These are phyloP conservation scores for Eugenia klotzschiana DNA, from an alignment of 441 rosid genomes.

Conservation along the genomic window DNA sequence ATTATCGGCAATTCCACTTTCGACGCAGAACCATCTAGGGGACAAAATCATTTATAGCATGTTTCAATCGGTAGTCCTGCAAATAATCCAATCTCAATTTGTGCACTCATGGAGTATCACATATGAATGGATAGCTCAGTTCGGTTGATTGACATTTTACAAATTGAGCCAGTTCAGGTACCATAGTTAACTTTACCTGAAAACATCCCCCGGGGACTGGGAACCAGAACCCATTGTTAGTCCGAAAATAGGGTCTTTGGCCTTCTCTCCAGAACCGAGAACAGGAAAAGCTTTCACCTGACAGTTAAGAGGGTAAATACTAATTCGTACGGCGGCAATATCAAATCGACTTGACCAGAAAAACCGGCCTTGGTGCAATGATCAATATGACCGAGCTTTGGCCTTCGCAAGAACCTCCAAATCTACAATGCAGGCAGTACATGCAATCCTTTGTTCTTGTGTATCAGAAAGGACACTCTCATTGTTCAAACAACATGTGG, in stretches of 20 bases:
- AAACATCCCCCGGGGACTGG: slow-evolving; percentile 59
- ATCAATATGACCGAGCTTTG: background rate
- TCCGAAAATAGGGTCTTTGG: slow-evolving; percentile 81
- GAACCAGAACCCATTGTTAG: slow-evolving; percentile 69
- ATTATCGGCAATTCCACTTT: slow-evolving; percentile 44
- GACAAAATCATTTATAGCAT: slow-evolving; percentile 49
- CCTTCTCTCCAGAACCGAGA: slow-evolving; percentile 51
- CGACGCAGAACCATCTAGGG: slow-evolving; percentile 86
- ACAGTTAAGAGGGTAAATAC: background rate
- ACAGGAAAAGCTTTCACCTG: slow-evolving; percentile 76
- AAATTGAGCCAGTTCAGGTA: background rate
- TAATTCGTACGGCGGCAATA: background rate
- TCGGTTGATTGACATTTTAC: background rate
- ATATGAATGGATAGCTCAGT: background rate
- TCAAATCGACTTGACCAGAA: background rate
- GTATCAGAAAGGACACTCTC: background rate
- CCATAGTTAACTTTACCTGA: slow-evolving; percentile 30
- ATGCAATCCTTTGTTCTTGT: background rate
- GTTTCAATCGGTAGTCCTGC: slow-evolving; percentile 36
- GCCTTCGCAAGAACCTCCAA: background rate
- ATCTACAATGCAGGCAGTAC: background rate
- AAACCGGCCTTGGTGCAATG: background rate
- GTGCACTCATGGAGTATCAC: slow-evolving; percentile 4
- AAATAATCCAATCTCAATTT: slow-evolving; percentile 36
- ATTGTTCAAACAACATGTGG: background rate